Base-by-base conservation (phyloP, 208 protist species). In the Plasmodiophora brassicae region DNA sequence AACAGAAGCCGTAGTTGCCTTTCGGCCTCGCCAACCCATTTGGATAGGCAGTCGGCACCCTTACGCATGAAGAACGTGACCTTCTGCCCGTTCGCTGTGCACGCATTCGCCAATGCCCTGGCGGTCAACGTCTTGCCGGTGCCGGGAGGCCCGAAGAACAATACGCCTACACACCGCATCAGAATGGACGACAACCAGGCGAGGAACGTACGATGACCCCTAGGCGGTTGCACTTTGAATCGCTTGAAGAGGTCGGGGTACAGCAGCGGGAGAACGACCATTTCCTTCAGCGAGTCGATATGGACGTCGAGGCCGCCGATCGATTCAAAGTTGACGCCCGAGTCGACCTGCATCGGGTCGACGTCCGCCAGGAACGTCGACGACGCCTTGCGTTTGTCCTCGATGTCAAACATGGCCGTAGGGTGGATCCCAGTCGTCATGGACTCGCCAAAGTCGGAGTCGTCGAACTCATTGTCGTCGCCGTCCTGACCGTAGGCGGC, bases 41-140 rank as follows among this genome's bases (percentile, higher is more conserved):
- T 91, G 88, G 53, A 92, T 20, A 96, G 89, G 53, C 88, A 90
- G 86, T 97, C 94, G 1, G 95, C 93, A 44, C 95, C 95, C 72
- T 96, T 96, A n/a, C 95, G 93, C 95, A 96, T 97, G 87, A 96
- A 96, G 88, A 96, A 96, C 10, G 50, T 86, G 20, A 95, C 92
- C 71, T 90, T 71, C 53, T 72, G 36, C 45, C 87, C 89, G 45
- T 60, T 57, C 53, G 57, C n/a, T 10, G 32, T 83, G 71, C 89
- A 90, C 32, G 41, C 36, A 72, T n/a, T 85, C 20, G 85, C 60
- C 32, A 89, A 85, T 43, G 90, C 85, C n/a, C 89, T 57, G 5
- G 85, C 85, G 45, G 85, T 45, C 38, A 90, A 38, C 1, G 88
- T 89, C 85, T 92, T 93, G 45, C 89, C 91, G 1, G 85, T 91